Evolutionary conservation across 2,329 filamentous ascomycete species (phyloP).

Genomic region (Monosporascus sp.): DNA sequence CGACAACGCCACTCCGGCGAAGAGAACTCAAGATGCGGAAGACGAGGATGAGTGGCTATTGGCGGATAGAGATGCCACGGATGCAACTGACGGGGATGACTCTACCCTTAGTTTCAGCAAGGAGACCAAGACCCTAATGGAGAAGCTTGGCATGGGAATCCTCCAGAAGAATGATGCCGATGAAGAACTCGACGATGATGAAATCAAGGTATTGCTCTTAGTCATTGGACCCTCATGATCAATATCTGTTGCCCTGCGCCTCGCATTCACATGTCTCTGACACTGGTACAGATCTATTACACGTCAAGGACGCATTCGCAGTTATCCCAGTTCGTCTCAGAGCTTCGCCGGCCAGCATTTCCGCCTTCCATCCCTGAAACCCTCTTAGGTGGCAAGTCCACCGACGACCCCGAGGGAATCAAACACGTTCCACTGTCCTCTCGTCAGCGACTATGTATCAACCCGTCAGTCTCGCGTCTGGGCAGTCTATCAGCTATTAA

Average conservation of each 20-base stretch:
- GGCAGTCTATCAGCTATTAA: constrained; percentile 77
- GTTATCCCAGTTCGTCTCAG: constrained; percentile 78
- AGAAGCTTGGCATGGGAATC: constrained; percentile 51
- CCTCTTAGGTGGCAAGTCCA: constrained; percentile 20
- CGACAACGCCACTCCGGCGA: constrained; percentile 26
- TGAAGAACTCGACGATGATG: constrained; percentile 49
- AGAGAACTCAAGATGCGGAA: constrained; percentile 18
- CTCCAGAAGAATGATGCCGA: constrained; percentile 29
- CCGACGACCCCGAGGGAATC: constrained; percentile 48
- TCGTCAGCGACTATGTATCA: constrained; percentile 85
- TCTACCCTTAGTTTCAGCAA: constrained; percentile 58
- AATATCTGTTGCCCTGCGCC: no score
- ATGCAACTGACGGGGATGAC: constrained; percentile 28
- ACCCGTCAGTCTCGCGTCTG: constrained; percentile 70
- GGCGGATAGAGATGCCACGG: constrained; percentile 58
- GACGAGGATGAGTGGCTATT: constrained; percentile 63
- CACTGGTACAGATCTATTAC: constrained; percentile 63
- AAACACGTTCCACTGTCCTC: constrained; percentile 83
- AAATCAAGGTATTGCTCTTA: constrained; percentile 53
- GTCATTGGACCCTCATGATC: no score
- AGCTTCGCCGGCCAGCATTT: constrained; percentile 72
- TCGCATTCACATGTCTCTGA: neutral
- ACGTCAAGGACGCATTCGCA: constrained; percentile 93
- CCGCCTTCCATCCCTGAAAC: constrained; percentile 61
- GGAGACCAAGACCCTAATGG: constrained; percentile 69